Evolutionary conservation across 177 flowering plant genomes (phyloP).

Genomic region (Tripterygium wilfordii): DNA sequence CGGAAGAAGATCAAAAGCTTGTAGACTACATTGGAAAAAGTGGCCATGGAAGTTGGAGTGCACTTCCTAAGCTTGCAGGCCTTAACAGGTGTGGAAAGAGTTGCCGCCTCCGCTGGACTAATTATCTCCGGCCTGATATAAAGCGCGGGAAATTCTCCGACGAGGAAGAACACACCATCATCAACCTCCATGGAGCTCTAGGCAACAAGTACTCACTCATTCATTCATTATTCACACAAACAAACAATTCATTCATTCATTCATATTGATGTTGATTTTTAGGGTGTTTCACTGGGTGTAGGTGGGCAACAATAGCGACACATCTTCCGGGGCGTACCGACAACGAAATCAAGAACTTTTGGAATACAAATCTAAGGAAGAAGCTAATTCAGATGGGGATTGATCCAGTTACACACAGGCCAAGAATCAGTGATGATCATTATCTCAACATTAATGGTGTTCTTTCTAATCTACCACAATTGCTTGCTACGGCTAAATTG

Average conservation of each 20-base stretch:
- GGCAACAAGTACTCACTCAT: constrained; percentile 34
- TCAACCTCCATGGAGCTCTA: constrained; percentile 25
- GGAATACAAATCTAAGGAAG: constrained; percentile 42
- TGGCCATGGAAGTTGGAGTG: constrained; percentile 37
- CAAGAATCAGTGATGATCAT: constrained; percentile 22
- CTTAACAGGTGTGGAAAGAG: constrained; percentile 33
- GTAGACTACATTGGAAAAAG: constrained; percentile 17
- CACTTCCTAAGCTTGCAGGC: constrained; percentile 30
- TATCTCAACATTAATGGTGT: no score
- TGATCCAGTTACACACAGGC: constrained; percentile 38
- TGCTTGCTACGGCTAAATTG: constrained; percentile 17
- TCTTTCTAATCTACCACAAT: constrained; percentile 24
- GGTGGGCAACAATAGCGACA: constrained; percentile 37
- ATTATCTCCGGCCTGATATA: constrained; percentile 30
- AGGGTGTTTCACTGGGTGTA: constrained; percentile 1
- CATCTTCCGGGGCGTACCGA: constrained; percentile 36
- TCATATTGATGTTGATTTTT: background rate
- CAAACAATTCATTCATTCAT: background rate
- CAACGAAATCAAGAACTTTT: constrained; percentile 37
- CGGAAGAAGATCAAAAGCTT: constrained; percentile 25
- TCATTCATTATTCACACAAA: background rate
- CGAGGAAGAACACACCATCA: constrained; percentile 24
- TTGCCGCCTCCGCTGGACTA: constrained; percentile 28
- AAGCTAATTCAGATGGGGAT: constrained; percentile 37
- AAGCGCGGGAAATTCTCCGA: constrained; percentile 28